phyloP scores from a whole-genome alignment of 345 rosid species.

The Salix arbutifolia region DNA sequence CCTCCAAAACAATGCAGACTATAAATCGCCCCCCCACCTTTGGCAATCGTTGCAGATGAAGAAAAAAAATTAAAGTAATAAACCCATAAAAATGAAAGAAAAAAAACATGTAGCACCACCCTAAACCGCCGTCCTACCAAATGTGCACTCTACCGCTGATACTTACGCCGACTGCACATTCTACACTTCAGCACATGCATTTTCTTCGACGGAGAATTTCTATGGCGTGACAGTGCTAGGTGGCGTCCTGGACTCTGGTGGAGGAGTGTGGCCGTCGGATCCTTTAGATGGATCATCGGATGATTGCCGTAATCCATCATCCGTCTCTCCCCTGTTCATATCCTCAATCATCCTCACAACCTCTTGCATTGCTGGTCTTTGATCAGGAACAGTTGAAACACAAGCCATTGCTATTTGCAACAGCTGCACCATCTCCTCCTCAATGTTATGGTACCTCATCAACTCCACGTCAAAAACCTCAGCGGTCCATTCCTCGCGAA shows the following conservation, averaged over 20 bases:
- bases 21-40: slow-evolving; percentile 10
- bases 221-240: slow-evolving; percentile 55
- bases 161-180: slow-evolving; percentile 28
- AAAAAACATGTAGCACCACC: slow-evolving; percentile 1
- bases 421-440: slow-evolving; percentile 97
- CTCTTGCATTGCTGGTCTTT: slow-evolving; percentile 77
- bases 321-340: slow-evolving; percentile 69
- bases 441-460: slow-evolving; percentile 84
- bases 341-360: slow-evolving; percentile 90
- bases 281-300: slow-evolving; percentile 97
- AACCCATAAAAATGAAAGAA: slow-evolving; percentile 1
- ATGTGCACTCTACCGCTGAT: slow-evolving; percentile 25
- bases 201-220: not conserved
- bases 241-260: slow-evolving; percentile 64
- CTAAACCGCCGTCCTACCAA: slow-evolving; percentile 6
- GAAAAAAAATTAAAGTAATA: not conserved
- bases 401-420: slow-evolving; percentile 94
- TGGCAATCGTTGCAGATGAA: slow-evolving; percentile 25
- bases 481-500: slow-evolving; percentile 97
- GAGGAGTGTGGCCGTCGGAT: slow-evolving; percentile 85
- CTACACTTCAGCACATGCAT: not conserved
- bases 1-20: slow-evolving; percentile 26
- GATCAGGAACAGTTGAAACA: slow-evolving; percentile 83
- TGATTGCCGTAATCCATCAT: slow-evolving; percentile 79
- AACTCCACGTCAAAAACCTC: slow-evolving; percentile 93